phyloP scores from a whole-genome alignment of 1,284 basidiomycete species.

The Heterobasidion parviporum region DNA sequence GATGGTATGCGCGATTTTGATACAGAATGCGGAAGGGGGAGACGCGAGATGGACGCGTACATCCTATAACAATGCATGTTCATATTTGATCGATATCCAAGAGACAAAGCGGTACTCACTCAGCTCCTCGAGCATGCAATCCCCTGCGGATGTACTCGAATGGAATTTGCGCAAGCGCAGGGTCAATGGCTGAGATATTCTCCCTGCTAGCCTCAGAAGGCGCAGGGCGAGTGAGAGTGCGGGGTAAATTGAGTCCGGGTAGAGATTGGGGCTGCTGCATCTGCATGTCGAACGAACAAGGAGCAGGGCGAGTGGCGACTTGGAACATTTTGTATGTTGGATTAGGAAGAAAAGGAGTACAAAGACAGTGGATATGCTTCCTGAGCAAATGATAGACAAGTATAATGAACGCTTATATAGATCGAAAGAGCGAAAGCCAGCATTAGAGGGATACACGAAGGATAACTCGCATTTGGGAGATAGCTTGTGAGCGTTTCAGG shows the following conservation, averaged over 20 bases:
- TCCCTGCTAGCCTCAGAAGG: slow-evolving; percentile 45
- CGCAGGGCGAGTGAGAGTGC: slow-evolving; percentile 45
- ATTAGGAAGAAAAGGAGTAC: background rate
- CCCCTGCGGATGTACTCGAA: slow-evolving; percentile 51
- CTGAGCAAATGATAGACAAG: slow-evolving; percentile 11
- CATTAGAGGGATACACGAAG: slow-evolving; percentile 4
- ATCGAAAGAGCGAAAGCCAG: slow-evolving; percentile 3
- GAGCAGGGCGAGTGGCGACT: slow-evolving; percentile 35
- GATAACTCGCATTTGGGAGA: slow-evolving; percentile 12
- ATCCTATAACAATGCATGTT: slow-evolving; percentile 28
- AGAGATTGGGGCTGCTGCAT: slow-evolving; percentile 13
- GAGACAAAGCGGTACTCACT: slow-evolving; percentile 28
- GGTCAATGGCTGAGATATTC: slow-evolving; percentile 42
- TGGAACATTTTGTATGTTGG: slow-evolving; percentile 38
- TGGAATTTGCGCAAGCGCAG: slow-evolving; percentile 48
- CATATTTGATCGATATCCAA: slow-evolving; percentile 5
- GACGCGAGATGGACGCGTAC: slow-evolving; percentile 38
- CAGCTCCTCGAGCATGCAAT: slow-evolving; percentile 38
- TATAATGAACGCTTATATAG: slow-evolving; percentile 9
- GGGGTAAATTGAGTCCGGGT: slow-evolving; percentile 43
- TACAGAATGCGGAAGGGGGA: slow-evolving; percentile 37
- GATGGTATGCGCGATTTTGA: slow-evolving; percentile 32
- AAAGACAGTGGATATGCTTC: slow-evolving; percentile 2
- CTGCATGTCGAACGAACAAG: slow-evolving; percentile 13
- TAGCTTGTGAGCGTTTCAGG: slow-evolving; percentile 10